Base-by-base conservation (phyloP, 2,329 filamentous ascomycete genomes). In the Venturia oleaginea region DNA sequence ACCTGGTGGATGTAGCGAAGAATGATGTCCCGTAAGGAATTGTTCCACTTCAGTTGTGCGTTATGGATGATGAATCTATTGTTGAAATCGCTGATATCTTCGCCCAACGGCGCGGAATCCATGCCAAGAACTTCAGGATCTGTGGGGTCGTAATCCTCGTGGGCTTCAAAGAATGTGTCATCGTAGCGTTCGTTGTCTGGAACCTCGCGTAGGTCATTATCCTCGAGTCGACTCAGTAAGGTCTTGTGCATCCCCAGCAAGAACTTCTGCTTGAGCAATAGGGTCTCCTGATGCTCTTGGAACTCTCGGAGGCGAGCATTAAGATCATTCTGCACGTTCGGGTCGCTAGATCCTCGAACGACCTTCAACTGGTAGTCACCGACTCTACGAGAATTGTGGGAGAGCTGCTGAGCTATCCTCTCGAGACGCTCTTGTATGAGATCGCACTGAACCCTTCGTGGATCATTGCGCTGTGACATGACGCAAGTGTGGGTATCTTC, bases 1-100 rank as follows among this genome's bases (percentile, higher is more conserved):
- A 96, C 94, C 79, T 99, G 94, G 72, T 99, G 94, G 67, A 94
- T 95, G 74, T 99, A 99, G 30, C 94, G 90, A 48, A 99, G 83
- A 61, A 99, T 94, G 71, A 97, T 97, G 72, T 99, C 97, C 66
- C 94, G 86, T 43, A 99, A 78, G 13, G 92, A 85, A 70, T 99
- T 99, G 78, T 96, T 97, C 94, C 94, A 99, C 76, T 99, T 99
- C 65, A 99, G 80, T 72, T 99, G 94, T 73, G 95, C 85, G 71
- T 99, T 99, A 79, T 99, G 94, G 62, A 99, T 89, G 70, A 97
- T 93, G 78, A 99, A 99, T 1, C 94, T 89, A 72, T 99, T 99
- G 74, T 95, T 94, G 80, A 97, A 99, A 73, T 97, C 92, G 74
- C 90, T 96, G 60, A 90, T 87, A 69, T 93, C 93, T 68, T 97